Evolutionary conservation across 2,329 filamentous ascomycete genomes (phyloP).

Genomic region (Metarhizium anisopliae): DNA sequence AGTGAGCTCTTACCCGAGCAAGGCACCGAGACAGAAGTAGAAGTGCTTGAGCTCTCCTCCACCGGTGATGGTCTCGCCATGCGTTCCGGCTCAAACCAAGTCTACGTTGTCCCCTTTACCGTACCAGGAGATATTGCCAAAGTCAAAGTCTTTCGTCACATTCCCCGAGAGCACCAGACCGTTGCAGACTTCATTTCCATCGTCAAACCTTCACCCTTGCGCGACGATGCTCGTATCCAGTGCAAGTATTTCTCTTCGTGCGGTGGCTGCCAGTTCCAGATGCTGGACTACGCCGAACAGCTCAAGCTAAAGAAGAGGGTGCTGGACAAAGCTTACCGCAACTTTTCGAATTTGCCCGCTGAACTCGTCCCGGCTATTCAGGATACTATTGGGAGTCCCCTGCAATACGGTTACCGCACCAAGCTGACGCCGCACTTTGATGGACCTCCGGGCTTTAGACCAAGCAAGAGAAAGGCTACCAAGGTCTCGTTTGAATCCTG

Average conservation of each 20-base stretch:
- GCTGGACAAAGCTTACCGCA: conserved; percentile 82
- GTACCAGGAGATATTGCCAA: conserved; percentile 75
- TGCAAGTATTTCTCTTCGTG: conserved; percentile 86
- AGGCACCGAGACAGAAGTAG: conserved; percentile 70
- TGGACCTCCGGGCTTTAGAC: conserved; percentile 51
- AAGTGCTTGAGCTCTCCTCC: conserved; percentile 76
- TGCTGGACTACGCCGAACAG: conserved; percentile 84
- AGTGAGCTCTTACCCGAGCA: conserved; percentile 46
- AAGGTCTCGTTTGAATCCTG: conserved; percentile 44
- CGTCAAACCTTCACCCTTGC: conserved; percentile 59
- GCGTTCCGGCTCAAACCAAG: conserved; percentile 48
- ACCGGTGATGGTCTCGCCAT: conserved; percentile 85
- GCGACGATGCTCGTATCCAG: conserved; percentile 66
- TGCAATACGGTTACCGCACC: conserved; percentile 90
- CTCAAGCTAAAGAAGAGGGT: conserved; percentile 75
- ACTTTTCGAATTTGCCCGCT: conserved; percentile 77
- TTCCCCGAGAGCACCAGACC: conserved; percentile 56
- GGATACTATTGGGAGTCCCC: conserved; percentile 81
- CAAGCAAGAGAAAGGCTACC: conserved; percentile 36
- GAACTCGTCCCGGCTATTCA: conserved; percentile 66
- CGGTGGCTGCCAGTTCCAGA: conserved; percentile 94
- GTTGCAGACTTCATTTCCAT: conserved; percentile 77
- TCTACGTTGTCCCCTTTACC: conserved; percentile 85
- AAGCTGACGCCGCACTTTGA: conserved; percentile 97
- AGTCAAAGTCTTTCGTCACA: conserved; percentile 71